Evolutionary conservation across 768 basidiomycete species (phyloP).

Genomic region (Boletus sp.): DNA sequence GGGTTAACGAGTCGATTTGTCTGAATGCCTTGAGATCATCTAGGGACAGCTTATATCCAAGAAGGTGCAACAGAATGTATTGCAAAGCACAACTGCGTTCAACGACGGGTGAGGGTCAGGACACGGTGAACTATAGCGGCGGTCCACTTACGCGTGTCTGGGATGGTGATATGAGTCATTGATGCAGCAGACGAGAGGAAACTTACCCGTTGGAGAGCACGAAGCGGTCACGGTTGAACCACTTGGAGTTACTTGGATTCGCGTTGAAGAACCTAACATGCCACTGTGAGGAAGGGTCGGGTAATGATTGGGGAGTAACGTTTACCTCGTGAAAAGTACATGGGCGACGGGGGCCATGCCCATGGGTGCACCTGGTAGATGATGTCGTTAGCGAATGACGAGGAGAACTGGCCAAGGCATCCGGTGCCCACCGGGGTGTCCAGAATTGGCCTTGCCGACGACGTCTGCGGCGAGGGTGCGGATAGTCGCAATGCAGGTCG

Average conservation of each 20-base stretch:
- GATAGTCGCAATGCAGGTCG: slow-evolving; percentile 65
- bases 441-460: slow-evolving; percentile 87
- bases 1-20: slow-evolving; percentile 85
- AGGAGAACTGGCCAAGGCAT: background rate
- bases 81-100: slow-evolving; percentile 79
- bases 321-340: slow-evolving; percentile 71
- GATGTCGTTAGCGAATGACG: slow-evolving; percentile 5
- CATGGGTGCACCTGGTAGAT: slow-evolving; percentile 77
- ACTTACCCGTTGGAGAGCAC: slow-evolving; percentile 92
- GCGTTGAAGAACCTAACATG: slow-evolving; percentile 71
- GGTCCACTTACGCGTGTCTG: slow-evolving; percentile 67
- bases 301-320: background rate
- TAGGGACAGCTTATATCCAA: slow-evolving; percentile 88
- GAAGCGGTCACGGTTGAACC: slow-evolving; percentile 96
- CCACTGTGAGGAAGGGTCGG: background rate
- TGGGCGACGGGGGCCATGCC: slow-evolving; percentile 87
- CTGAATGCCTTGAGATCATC: slow-evolving; percentile 94
- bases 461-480: slow-evolving; percentile 73
- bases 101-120: slow-evolving; percentile 3
- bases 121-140: background rate
- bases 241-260: slow-evolving; percentile 85
- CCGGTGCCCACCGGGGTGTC: slow-evolving; percentile 66
- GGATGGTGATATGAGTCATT: slow-evolving; percentile 7
- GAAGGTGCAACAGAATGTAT: slow-evolving; percentile 86
- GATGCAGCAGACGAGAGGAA: background rate